Evolutionary conservation across 192 early-diverging fungal genomes (phyloP).

Genomic region (Chytriomyces sp.): DNA sequence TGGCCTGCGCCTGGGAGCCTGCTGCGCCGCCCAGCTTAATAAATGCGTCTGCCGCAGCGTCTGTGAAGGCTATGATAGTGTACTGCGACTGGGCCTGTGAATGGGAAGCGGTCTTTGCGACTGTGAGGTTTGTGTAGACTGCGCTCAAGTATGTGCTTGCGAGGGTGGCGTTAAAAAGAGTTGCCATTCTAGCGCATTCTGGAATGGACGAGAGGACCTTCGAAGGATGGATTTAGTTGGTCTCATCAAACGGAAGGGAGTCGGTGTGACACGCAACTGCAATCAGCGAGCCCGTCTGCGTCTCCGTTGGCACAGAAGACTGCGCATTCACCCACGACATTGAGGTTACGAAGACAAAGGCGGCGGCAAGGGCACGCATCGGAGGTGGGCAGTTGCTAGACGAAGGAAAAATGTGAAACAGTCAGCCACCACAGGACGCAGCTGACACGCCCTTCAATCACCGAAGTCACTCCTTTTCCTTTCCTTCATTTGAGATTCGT

Average conservation of each 20-base stretch:
- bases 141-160: neutral
- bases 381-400: neutral
- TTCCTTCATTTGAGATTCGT: neutral
- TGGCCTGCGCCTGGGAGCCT: too few relatives aligned
- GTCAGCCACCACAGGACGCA: neutral
- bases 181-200: neutral
- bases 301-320: neutral
- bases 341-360: neutral
- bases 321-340: neutral
- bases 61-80: constrained; percentile 32
- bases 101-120: neutral
- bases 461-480: neutral
- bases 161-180: neutral
- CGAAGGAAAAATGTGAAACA: neutral
- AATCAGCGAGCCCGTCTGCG: neutral
- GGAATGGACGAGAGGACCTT: neutral
- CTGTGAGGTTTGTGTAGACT: constrained; percentile 1
- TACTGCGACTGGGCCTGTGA: neutral
- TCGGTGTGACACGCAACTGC: neutral
- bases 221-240: neutral
- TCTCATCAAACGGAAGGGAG: neutral
- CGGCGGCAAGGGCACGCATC: neutral
- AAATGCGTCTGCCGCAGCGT: constrained; percentile 21
- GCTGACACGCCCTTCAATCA: neutral
- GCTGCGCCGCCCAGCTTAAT: neutral